These are phyloP conservation scores for Plasmodium inui DNA, from an alignment of 169 alveolate species.

Conservation along the genomic window DNA sequence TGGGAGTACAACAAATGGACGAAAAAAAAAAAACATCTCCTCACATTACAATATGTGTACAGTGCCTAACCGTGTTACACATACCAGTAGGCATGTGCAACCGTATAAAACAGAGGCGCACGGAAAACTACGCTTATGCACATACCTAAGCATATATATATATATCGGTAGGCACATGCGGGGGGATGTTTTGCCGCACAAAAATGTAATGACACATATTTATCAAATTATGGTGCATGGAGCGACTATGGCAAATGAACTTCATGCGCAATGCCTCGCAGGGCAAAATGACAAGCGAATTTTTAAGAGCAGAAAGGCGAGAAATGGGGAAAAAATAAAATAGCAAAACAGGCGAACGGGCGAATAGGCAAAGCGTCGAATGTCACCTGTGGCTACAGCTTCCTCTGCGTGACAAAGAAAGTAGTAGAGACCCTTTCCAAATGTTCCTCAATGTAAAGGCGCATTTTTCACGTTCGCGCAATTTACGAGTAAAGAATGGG, in stretches of 20 bases:
- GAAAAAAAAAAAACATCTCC: not conserved
- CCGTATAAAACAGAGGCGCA: not conserved
- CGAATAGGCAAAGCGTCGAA: not conserved
- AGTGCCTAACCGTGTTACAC: not conserved
- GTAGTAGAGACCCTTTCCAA: not conserved
- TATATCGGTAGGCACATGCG: not conserved
- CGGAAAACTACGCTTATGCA: not conserved
- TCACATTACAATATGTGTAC: not conserved
- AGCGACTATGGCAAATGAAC: not conserved
- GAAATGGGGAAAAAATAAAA: not conserved
- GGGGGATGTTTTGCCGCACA: not conserved
- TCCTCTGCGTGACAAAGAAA: not conserved
- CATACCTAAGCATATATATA: not conserved
- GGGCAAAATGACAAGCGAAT: conserved; percentile 1
- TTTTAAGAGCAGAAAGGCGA: not conserved
- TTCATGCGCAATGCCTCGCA: not conserved
- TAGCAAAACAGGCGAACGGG: not conserved
- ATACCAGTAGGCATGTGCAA: not conserved
- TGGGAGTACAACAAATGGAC: not conserved
- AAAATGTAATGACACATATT: not conserved
- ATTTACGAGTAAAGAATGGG: not conserved
- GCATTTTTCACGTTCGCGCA: not conserved
- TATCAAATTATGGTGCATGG: not conserved
- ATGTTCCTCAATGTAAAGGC: not conserved
- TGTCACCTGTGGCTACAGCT: not conserved